A percentile compares a stretch with the other conserved stretches of the same genome.
phyloP scores from a whole-genome alignment of 1,284 basidiomycete genomes.

The Rhodotorula mucilaginosa region DNA sequence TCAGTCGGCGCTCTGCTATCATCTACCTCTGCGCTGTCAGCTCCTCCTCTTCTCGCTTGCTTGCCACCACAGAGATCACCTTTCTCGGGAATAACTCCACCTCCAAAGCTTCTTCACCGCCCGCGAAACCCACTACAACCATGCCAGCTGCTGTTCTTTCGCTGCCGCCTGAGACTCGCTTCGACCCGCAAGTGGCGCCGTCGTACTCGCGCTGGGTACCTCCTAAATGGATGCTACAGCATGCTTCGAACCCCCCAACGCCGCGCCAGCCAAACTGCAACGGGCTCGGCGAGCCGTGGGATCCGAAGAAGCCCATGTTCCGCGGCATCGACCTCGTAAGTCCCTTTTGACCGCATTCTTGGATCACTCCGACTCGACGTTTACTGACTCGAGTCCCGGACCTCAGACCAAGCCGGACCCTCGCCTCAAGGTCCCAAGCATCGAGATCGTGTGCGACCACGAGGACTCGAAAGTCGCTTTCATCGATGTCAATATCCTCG shows the following conservation, averaged over 20 bases:
- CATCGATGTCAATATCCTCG: constrained; percentile 46
- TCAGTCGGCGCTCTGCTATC: no score
- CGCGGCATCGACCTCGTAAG: constrained; percentile 8
- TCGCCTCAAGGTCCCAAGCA: constrained; percentile 5
- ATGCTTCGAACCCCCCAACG: constrained; percentile 4
- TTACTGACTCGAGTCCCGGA: background rate
- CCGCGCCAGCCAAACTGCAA: constrained; percentile 9
- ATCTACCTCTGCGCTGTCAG: no score
- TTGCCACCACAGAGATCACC: no score
- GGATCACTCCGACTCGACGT: background rate
- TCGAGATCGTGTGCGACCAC: constrained; percentile 9
- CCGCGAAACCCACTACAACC: background rate
- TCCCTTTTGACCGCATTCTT: background rate
- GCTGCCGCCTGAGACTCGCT: background rate
- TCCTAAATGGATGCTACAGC: constrained; percentile 8
- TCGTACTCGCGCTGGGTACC: constrained; percentile 9
- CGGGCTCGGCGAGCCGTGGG: constrained; percentile 5
- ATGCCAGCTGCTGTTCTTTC: constrained; percentile 1
- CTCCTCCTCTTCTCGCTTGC: no score
- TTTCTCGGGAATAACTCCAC: no score
- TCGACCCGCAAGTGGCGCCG: constrained; percentile 9
- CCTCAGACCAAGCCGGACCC: constrained; percentile 15
- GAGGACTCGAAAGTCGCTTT: constrained; percentile 18
- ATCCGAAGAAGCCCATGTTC: constrained; percentile 5
- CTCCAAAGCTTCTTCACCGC: no score